Conservation (phyloP, 176 grass and related monocot species). For the Rhynchospora pubera region DNA sequence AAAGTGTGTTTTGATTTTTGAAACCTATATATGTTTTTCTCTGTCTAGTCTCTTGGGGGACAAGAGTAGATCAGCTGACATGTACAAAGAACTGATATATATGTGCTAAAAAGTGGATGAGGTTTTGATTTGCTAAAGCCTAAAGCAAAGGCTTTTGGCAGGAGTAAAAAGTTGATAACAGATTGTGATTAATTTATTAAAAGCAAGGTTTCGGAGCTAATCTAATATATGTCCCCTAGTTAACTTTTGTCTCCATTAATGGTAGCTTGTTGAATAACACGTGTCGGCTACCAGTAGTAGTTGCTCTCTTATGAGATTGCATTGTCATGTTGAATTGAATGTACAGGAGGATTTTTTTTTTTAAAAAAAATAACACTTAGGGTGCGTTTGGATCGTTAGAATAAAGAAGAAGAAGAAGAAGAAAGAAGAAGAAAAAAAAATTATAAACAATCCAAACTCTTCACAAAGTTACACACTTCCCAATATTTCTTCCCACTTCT, state of each 20-base stretch:
- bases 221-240: neutral
- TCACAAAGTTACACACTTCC: too few species aligned
- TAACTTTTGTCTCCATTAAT: neutral
- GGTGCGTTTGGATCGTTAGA: too few species aligned
- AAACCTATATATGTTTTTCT: neutral
- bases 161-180: neutral
- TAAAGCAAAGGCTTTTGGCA: neutral
- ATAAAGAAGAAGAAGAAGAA: too few species aligned
- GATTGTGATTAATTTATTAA: conserved; percentile 1
- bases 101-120: neutral
- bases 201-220: neutral
- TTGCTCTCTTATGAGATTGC: too few species aligned
- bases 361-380: too few species aligned
- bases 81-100: neutral
- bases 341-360: too few species aligned
- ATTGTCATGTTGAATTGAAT: too few species aligned
- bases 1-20: conserved; percentile 9
- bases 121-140: neutral
- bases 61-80: neutral
- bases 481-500: too few species aligned
- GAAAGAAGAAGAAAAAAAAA: too few species aligned
- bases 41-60: neutral
- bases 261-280: neutral
- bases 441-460: too few species aligned
- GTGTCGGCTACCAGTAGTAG: neutral